Evolutionary conservation across 73 alveolate species (phyloP).

Genomic region (Diophrys appendiculata): DNA sequence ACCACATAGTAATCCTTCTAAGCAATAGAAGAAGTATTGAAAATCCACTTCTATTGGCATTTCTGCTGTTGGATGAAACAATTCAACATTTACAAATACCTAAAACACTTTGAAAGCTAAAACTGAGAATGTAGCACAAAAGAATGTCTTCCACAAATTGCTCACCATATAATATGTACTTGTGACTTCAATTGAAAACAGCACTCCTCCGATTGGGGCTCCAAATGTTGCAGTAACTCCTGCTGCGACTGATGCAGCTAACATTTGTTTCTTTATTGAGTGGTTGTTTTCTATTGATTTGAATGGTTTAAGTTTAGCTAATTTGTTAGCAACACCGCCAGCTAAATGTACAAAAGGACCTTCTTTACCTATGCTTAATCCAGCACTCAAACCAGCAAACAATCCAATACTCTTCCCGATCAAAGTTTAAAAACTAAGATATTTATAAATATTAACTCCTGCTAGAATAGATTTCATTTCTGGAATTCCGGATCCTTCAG

Average conservation of each 20-base stretch:
- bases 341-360: slow-evolving; percentile 96
- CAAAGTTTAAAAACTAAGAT: slow-evolving; percentile 76
- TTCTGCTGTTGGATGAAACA: slow-evolving; percentile 65
- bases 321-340: slow-evolving; percentile 68
- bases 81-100: slow-evolving; percentile 50
- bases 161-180: slow-evolving; percentile 83
- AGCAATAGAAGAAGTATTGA: slow-evolving; percentile 71
- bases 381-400: slow-evolving; percentile 81
- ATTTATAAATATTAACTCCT: slow-evolving; percentile 82
- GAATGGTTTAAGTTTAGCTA: slow-evolving; percentile 2
- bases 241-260: slow-evolving; percentile 88
- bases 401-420: slow-evolving; percentile 89
- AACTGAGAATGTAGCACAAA: slow-evolving; percentile 82
- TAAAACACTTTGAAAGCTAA: slow-evolving; percentile 68
- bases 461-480: slow-evolving; percentile 91
- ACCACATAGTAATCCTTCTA: slow-evolving; percentile 79
- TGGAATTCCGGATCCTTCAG: slow-evolving; percentile 97
- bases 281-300: slow-evolving; percentile 4
- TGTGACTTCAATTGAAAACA: slow-evolving; percentile 87
- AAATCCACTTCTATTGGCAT: slow-evolving; percentile 59
- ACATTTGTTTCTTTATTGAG: slow-evolving; percentile 69
- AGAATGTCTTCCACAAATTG: slow-evolving; percentile 83
- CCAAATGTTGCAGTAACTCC: slow-evolving; percentile 93
- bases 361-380: slow-evolving; percentile 91
- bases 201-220: slow-evolving; percentile 90